Percentiles rank a stretch among this genome's conserved stretches.
Evolutionary conservation across 106 monocot species (phyloP).

Genomic region (Platanthera zijinensis): DNA sequence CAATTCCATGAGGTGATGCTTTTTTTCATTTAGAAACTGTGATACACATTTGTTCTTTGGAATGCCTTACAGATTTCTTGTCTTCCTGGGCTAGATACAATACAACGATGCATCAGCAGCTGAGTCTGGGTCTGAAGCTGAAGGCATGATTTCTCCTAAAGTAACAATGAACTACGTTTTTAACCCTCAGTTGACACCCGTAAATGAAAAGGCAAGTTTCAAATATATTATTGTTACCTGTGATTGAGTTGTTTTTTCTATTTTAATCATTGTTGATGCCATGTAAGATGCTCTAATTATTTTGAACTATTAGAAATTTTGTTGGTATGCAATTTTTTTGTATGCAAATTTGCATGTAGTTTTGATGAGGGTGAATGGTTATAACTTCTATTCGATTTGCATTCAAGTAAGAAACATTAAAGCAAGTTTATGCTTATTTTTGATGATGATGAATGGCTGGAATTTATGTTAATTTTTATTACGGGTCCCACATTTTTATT

Average conservation of each 20-base stretch:
- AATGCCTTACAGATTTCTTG: background rate
- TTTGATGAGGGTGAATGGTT: background rate
- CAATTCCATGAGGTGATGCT: constrained; percentile 35
- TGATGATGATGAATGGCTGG: no score
- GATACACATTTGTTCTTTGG: background rate
- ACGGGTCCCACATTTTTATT: no score
- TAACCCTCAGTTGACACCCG: constrained; percentile 52
- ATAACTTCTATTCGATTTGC: background rate
- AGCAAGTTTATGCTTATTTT: no score
- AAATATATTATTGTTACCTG: background rate
- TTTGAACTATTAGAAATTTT: background rate
- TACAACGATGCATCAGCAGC: constrained; percentile 65
- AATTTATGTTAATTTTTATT: no score
- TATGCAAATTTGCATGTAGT: background rate
- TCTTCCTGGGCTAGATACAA: constrained; percentile 36
- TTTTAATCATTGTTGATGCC: background rate
- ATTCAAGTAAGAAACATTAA: background rate
- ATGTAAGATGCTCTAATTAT: background rate
- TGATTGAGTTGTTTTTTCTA: background rate
- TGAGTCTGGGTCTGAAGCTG: constrained; percentile 81
- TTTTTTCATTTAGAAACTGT: background rate
- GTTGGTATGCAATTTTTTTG: background rate
- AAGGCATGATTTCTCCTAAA: constrained; percentile 49
- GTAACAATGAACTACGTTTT: constrained; percentile 19
- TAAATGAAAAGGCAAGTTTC: constrained; percentile 53